Evolutionary conservation across 192 early-diverging fungal species (phyloP), one percentile per base, ranked within the genome.

Genomic region (Jimgerdemannia flammicorona): DNA sequence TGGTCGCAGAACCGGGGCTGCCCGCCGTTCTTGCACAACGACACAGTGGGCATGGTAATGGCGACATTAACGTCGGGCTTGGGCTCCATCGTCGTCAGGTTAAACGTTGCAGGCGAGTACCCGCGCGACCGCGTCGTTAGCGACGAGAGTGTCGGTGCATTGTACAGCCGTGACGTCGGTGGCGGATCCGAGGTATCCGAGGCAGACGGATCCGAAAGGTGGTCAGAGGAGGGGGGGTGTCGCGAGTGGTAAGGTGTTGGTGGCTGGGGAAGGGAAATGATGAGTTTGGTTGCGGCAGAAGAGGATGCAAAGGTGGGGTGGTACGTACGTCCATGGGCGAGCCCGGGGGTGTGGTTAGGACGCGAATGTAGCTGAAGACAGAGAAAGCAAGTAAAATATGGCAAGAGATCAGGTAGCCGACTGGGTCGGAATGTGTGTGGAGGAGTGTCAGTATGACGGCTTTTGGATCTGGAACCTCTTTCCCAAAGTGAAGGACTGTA

Each of bases 1-100:
- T 64, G 64, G 11, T 79, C 67, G 65, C 81, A 83, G 54, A 63
- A 79, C 17, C 75, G 67, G 18, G 78, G 73, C 41, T 68, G 72
- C 20, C 81, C 81, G 41, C 76, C 73, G n/a, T 44, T 66, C 40
- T 73, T 59, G 20, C 71, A 54, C 2, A 79, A 70, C 72, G 49
- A 77, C 43, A 39, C 66, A 20, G 4, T 71, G 67, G 41, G 43
- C 41, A 71, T 20, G 54, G 54, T 18, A 40, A 42, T 42, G 14
- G 49, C 49, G 8, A 59, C 6, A 14, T 59, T 59, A 10, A 59
- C 49, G 49, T 59, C 49, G 8, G 8, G 8, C 49, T 59, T 59
- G 6, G 49, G 49, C 14, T 59, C 49, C 49, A 59, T 59, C 14
- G 49, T 59, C 6, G 14, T 59, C 49, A 59, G 6, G 49, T 59